phyloP scores from a whole-genome alignment of 306 rosid genomes.

The Cicer bijugum region DNA sequence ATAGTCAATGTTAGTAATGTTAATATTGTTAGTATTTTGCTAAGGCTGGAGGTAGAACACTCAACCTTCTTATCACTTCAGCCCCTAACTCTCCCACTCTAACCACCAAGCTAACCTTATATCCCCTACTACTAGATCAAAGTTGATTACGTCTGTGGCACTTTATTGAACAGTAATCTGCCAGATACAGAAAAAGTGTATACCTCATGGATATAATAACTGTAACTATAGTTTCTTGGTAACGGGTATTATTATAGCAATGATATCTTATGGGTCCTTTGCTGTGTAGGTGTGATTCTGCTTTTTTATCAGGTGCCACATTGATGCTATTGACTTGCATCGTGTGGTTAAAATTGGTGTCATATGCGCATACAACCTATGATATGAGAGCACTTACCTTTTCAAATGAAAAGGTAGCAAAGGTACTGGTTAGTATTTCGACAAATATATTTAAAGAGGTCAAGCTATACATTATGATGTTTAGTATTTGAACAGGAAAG shows the following conservation, averaged over 20 bases:
- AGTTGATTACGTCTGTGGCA: conserved; percentile 1
- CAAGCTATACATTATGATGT: conserved; percentile 25
- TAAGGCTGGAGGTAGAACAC: no score
- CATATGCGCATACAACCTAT: conserved; percentile 80
- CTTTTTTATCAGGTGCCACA: conserved; percentile 72
- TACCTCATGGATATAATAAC: conserved; percentile 26
- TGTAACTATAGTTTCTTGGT: conserved; percentile 3
- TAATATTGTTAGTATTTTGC: no score
- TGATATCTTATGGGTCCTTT: conserved; percentile 34
- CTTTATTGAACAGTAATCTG: conserved; percentile 16
- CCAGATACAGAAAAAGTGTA: conserved; percentile 3
- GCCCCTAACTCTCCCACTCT: no score
- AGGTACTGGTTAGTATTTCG: conserved; percentile 53
- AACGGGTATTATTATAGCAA: conserved; percentile 23
- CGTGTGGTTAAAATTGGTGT: conserved; percentile 87
- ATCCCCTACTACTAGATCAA: neutral
- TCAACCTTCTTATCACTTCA: no score
- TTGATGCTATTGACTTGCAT: conserved; percentile 89
- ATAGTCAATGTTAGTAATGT: no score
- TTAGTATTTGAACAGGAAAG: conserved; percentile 26
- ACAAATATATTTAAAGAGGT: conserved; percentile 25
- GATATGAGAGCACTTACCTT: conserved; percentile 64
- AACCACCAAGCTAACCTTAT: no score
- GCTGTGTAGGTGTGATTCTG: conserved; percentile 79
- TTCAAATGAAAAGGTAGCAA: conserved; percentile 68